Base-by-base conservation (phyloP, 352 stramenopile species). In the Pythium folliculosum region DNA sequence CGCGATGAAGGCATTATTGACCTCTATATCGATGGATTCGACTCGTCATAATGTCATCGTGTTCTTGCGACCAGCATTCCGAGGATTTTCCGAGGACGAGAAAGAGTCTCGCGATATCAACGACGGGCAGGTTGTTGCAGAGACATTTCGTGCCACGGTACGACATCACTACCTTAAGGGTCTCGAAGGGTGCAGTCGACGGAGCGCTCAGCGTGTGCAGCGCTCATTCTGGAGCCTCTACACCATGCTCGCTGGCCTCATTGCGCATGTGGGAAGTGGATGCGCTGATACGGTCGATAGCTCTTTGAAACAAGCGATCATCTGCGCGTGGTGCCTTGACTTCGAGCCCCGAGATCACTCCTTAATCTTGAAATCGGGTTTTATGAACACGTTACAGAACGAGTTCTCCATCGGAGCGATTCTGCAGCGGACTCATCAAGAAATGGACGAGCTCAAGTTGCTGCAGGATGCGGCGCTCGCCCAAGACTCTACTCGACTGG, bases 81-180 rank as follows among this genome's bases (percentile, higher is more conserved):
- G 88, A 63, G 88, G 88, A 1, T 95, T 95, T 63, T 93, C 88
- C 0, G 87, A 96, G 35, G 89, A 88, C 50, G 88, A 95, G 64
- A 91, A 91, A 50, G 80, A 95, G 40, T 89, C 88, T 3, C 77
- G 84, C 19, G 87, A 95, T 55, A 49, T 84, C 2, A 93, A 92
- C 64, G 87, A 94, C 52, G 81, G 79, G 0, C 80, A 91, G 50
- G 71, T 91, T n/a, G 71, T 95, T 1, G 82, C 84, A 5, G 85
- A 94, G 59, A 93, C 82, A 1, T 96, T 96, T 56, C 85, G 88
- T 10, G 86, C 88, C 48, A 96, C 88, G 0, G 85, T 94, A 40
- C 77, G 88, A 1, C 88, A 96, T 44, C 88, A 96, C 52, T 95
- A 96, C 51, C 65, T 95, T 27, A 96, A 96, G 63, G 86, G 87